Percentiles rank a stretch among this genome's conserved stretches.
phyloP scores from a whole-genome alignment of 2,329 filamentous ascomycete species.

The Cordyceps fumosorosea region DNA sequence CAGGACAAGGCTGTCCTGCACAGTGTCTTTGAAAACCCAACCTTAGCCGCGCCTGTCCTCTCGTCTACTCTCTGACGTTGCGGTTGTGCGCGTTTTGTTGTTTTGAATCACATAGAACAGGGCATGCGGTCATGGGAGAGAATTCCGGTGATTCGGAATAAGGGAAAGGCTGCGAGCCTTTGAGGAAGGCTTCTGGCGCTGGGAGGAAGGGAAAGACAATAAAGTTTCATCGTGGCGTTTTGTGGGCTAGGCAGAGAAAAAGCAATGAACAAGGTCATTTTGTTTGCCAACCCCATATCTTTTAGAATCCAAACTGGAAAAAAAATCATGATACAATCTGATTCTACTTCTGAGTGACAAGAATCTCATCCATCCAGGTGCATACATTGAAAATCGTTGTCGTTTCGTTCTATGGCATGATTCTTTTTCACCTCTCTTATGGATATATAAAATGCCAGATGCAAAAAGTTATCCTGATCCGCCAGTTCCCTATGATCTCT shows the following conservation, averaged over 20 bases:
- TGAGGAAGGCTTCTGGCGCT: not conserved
- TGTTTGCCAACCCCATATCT: slow-evolving; percentile 1
- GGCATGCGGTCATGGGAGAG: not conserved
- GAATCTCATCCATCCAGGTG: not conserved
- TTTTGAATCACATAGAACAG: not conserved
- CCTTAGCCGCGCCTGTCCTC: not conserved
- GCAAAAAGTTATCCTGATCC: slow-evolving; percentile 22
- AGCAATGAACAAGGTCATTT: not conserved
- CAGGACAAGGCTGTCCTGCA: not conserved
- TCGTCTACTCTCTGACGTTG: not conserved
- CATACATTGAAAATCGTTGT: slow-evolving; percentile 1
- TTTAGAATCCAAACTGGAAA: slow-evolving; percentile 17
- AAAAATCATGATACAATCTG: slow-evolving; percentile 27
- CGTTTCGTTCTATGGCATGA: slow-evolving; percentile 5
- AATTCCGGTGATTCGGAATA: not conserved
- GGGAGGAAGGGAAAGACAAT: not conserved
- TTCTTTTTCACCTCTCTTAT: not conserved
- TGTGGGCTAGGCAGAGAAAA: slow-evolving; percentile 5
- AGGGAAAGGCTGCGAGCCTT: not conserved
- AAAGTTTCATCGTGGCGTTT: slow-evolving; percentile 10
- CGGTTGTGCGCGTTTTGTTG: not conserved
- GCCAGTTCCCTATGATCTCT: slow-evolving; percentile 22
- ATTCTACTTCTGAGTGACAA: not conserved
- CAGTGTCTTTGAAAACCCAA: not conserved
- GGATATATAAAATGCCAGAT: slow-evolving; percentile 4